phyloP scores from a whole-genome alignment of 495 filamentous ascomycete species.

The Coniosporium apollinis region DNA sequence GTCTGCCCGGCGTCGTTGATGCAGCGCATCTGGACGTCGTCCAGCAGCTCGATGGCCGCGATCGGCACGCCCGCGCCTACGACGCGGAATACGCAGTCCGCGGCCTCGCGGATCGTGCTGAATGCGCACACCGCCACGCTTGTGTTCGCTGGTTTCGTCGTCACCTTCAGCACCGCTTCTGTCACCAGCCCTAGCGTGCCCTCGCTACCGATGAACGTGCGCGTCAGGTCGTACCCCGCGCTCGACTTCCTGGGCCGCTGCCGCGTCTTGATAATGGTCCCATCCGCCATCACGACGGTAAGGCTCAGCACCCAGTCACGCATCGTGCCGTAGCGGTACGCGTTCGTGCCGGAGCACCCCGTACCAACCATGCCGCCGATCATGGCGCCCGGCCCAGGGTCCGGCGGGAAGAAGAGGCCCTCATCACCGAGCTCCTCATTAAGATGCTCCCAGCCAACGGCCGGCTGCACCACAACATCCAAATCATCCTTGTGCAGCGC shows the following conservation, averaged over 20 bases:
- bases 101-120: slow-evolving; percentile 57
- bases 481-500: slow-evolving; percentile 55
- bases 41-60: slow-evolving; percentile 79
- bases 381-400: slow-evolving; percentile 68
- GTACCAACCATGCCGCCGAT: slow-evolving; percentile 96
- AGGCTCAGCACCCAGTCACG: slow-evolving; percentile 85
- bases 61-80: slow-evolving; percentile 69
- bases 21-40: slow-evolving; percentile 87
- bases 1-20: slow-evolving; percentile 73
- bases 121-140: slow-evolving; percentile 81
- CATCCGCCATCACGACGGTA: slow-evolving; percentile 86
- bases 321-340: slow-evolving; percentile 91
- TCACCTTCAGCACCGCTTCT: slow-evolving; percentile 70
- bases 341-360: slow-evolving; percentile 85
- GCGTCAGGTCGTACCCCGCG: slow-evolving; percentile 77
- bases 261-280: slow-evolving; percentile 76
- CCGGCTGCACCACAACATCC: slow-evolving; percentile 69
- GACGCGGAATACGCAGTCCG: slow-evolving; percentile 61
- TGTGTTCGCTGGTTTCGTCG: slow-evolving; percentile 56
- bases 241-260: slow-evolving; percentile 62
- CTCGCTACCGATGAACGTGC: slow-evolving; percentile 79
- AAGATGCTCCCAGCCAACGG: slow-evolving; percentile 60
- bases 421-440: slow-evolving; percentile 54
- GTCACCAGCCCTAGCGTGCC: slow-evolving; percentile 84
- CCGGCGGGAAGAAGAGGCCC: slow-evolving; percentile 67